These are phyloP conservation scores for Hydrangea macrophylla DNA, from an alignment of 148 eudicot genomes.

Conservation along the genomic window DNA sequence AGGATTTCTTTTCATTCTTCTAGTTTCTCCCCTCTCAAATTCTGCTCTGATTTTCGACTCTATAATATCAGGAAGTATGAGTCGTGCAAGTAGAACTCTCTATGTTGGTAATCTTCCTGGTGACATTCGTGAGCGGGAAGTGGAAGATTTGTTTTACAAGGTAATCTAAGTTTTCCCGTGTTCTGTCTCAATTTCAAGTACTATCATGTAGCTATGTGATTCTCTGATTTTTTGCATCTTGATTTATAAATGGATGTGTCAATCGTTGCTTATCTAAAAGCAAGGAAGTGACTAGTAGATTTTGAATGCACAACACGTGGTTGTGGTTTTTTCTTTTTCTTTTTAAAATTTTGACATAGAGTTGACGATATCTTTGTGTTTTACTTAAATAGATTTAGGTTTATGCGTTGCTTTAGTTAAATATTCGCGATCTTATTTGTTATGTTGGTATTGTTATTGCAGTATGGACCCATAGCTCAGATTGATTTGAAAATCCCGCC, in stretches of 20 bases:
- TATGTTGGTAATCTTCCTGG: conserved; percentile 81
- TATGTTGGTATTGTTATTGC: conserved; percentile 23
- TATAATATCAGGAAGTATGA: conserved; percentile 43
- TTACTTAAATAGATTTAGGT: not conserved
- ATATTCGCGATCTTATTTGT: conserved; percentile 5
- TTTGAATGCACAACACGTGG: too few species aligned
- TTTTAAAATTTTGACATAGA: too few species aligned
- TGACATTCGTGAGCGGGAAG: conserved; percentile 64
- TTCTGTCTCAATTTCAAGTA: too few species aligned
- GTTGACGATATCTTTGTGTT: too few species aligned
- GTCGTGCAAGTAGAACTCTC: conserved; percentile 48
- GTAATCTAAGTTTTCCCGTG: conserved; percentile 17
- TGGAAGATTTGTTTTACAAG: conserved; percentile 73
- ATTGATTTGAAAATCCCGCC: conserved; percentile 97
- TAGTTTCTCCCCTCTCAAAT: too few species aligned
- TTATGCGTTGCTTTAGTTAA: not conserved
- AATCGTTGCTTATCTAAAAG: too few species aligned
- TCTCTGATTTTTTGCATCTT: not conserved
- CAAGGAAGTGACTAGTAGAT: too few species aligned
- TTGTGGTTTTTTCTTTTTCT: too few species aligned
- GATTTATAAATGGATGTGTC: too few species aligned
- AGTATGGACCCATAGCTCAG: conserved; percentile 89
- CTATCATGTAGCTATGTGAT: not conserved
- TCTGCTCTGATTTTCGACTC: too few species aligned
- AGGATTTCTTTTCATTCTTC: too few species aligned